Conservation (phyloP, 208 protist genomes). For the Leishmania amazonensis region DNA sequence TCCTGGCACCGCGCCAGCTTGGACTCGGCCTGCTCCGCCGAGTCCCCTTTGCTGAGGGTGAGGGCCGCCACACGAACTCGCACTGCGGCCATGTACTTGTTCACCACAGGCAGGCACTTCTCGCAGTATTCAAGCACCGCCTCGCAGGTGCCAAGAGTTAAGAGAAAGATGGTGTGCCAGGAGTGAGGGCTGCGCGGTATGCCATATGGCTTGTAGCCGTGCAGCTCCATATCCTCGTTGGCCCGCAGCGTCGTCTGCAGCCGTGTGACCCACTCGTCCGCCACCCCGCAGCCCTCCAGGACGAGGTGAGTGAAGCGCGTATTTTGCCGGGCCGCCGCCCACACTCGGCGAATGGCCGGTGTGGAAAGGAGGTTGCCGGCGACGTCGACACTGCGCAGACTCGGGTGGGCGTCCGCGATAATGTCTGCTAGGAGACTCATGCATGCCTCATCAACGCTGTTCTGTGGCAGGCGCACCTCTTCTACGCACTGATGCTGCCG, state of each 20-base stretch:
- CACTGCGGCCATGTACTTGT: slow-evolving; percentile 56
- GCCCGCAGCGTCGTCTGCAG: slow-evolving; percentile 58
- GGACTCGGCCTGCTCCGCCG: slow-evolving; percentile 43
- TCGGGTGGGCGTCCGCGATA: slow-evolving; percentile 46
- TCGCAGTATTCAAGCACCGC: slow-evolving; percentile 49
- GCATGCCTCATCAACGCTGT: slow-evolving; percentile 62
- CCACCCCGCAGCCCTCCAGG: slow-evolving; percentile 57
- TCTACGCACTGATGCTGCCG: slow-evolving; percentile 59
- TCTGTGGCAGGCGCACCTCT: slow-evolving; percentile 60
- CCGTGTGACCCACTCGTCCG: slow-evolving; percentile 67
- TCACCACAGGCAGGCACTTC: slow-evolving; percentile 59
- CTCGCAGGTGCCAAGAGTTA: slow-evolving; percentile 51
- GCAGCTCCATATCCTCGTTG: slow-evolving; percentile 50
- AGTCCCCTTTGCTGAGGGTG: slow-evolving; percentile 49
- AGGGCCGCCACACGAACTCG: slow-evolving; percentile 76
- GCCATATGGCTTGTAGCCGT: slow-evolving; percentile 51
- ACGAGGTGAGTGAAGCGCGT: slow-evolving; percentile 40
- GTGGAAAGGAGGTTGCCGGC: slow-evolving; percentile 70
- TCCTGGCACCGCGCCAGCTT: slow-evolving; percentile 76
- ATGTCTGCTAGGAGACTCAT: slow-evolving; percentile 67
- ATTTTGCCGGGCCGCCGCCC: slow-evolving; percentile 50
- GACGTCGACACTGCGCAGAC: slow-evolving; percentile 61
- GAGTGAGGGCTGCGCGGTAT: slow-evolving; percentile 35
- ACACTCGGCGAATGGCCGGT: slow-evolving; percentile 66
- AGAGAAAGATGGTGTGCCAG: slow-evolving; percentile 78